A percentile compares a stretch with the other conserved stretches of the same genome.
These are phyloP conservation scores for Phytophthora chlamydospora DNA, from an alignment of 352 stramenopile genomes.

Conservation along the genomic window DNA sequence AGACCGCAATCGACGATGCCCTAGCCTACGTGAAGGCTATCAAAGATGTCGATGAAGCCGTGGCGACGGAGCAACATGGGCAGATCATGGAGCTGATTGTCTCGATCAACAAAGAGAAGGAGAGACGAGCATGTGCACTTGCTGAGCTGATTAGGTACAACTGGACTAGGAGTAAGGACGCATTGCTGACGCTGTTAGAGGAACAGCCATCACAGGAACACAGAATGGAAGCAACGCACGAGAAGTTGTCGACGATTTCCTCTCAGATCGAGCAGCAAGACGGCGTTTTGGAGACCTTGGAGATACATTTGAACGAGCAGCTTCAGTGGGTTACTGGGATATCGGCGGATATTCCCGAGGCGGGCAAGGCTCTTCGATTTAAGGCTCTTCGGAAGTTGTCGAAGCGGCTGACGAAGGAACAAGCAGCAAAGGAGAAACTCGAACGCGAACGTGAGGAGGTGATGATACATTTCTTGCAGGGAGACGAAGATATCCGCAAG, in stretches of 20 bases:
- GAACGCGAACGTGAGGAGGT: constrained; percentile 10
- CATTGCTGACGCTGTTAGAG: constrained; percentile 12
- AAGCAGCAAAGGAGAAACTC: constrained; percentile 20
- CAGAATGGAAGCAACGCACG: constrained; percentile 5
- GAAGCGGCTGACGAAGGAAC: constrained; percentile 22
- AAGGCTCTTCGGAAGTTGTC: constrained; percentile 19
- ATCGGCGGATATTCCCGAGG: constrained; percentile 8
- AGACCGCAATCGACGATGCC: constrained; percentile 29
- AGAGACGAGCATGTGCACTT: constrained; percentile 21
- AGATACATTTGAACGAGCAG: constrained; percentile 27
- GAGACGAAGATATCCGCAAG: constrained; percentile 13
- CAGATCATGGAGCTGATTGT: constrained; percentile 34
- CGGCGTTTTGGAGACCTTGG: constrained; percentile 11
- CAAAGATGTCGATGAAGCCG: constrained; percentile 26
- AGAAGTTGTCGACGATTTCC: constrained; percentile 15
- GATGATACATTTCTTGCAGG: constrained; percentile 8
- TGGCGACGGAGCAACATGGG: constrained; percentile 22
- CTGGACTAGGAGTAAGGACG: constrained; percentile 11
- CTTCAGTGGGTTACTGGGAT: constrained; percentile 20
- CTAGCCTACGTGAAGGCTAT: constrained; percentile 30
- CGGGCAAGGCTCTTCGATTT: constrained; percentile 9
- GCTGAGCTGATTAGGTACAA: constrained; percentile 21
- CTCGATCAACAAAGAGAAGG: constrained; percentile 30
- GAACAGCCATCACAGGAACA: constrained; percentile 1
- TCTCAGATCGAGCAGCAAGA: constrained; percentile 25